These are phyloP conservation scores for Eimeria maxima DNA, from an alignment of 169 alveolate species.

Conservation along the genomic window DNA sequence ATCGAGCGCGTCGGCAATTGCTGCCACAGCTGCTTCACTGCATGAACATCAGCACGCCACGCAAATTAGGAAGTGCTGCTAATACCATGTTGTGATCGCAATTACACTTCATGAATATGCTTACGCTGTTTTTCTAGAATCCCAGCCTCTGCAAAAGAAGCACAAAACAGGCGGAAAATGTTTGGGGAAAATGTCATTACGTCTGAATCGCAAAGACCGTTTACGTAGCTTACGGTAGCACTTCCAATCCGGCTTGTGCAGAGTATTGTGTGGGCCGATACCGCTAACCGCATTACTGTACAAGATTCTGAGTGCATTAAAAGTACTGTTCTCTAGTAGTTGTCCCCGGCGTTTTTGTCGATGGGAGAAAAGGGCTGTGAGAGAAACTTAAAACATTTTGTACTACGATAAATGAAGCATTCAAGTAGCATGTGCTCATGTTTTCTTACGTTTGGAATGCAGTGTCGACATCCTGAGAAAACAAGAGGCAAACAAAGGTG, in stretches of 20 bases:
- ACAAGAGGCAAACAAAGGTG: neutral
- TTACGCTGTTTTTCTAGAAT: constrained; percentile 22
- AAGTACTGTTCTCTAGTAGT: neutral
- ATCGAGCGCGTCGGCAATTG: constrained; percentile 40
- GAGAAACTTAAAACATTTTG: neutral
- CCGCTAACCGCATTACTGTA: neutral
- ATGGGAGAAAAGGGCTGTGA: neutral
- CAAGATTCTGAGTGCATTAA: neutral
- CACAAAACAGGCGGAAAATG: neutral
- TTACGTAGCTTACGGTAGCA: no score
- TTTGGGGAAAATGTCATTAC: neutral
- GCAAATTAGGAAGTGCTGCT: neutral
- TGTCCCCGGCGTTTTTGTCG: neutral
- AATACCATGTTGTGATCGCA: neutral
- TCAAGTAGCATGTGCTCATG: neutral
- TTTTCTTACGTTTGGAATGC: constrained; percentile 16
- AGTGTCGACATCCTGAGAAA: neutral
- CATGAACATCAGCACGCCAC: constrained; percentile 1
- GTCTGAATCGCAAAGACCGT: neutral
- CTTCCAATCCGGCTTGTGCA: neutral
- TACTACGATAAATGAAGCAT: neutral
- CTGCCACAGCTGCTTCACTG: constrained; percentile 65
- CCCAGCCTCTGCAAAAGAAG: constrained; percentile 20
- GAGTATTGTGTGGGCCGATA: neutral
- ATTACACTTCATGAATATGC: neutral